A percentile compares a stretch with the other conserved stretches of the same genome.
These are phyloP conservation scores for Castanospermum australe DNA, from an alignment of 306 rosid species.

Conservation along the genomic window DNA sequence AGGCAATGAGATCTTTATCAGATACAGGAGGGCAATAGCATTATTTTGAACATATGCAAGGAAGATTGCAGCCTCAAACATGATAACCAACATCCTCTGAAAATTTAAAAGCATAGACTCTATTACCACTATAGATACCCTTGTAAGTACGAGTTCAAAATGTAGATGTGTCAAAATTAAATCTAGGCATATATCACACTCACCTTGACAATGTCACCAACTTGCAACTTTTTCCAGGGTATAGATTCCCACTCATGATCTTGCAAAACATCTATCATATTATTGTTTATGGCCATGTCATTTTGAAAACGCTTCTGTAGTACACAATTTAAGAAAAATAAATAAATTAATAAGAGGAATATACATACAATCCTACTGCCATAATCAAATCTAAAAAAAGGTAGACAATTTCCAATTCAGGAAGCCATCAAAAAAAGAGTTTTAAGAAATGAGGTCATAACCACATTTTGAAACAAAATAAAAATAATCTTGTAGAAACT, in stretches of 20 bases:
- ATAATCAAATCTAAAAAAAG: not conserved
- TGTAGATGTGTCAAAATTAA: slow-evolving; percentile 7
- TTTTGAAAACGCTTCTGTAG: slow-evolving; percentile 93
- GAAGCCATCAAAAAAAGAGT: not conserved
- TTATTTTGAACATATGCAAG: slow-evolving; percentile 5
- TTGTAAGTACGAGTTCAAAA: slow-evolving; percentile 3
- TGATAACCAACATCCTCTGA: not conserved
- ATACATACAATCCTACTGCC: not conserved
- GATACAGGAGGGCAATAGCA: not conserved
- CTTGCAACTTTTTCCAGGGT: slow-evolving; percentile 92
- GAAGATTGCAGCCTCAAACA: not conserved
- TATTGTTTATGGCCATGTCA: slow-evolving; percentile 79
- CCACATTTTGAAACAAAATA: not conserved
- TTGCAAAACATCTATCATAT: slow-evolving; percentile 68
- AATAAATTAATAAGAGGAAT: slow-evolving; percentile 16
- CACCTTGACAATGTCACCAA: slow-evolving; percentile 87
- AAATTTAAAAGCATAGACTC: not conserved
- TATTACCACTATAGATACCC: not conserved
- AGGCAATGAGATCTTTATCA: slow-evolving; percentile 18
- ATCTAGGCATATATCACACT: slow-evolving; percentile 31
- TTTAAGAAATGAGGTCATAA: not conserved
- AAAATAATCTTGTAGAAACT: not conserved
- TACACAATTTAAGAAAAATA: slow-evolving; percentile 26
- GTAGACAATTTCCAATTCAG: not conserved
- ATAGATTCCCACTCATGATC: slow-evolving; percentile 77